A percentile compares a stretch with the other conserved stretches of the same genome.
Evolutionary conservation across 495 filamentous ascomycete genomes (phyloP).

Genomic region (Xylaria nigripes): DNA sequence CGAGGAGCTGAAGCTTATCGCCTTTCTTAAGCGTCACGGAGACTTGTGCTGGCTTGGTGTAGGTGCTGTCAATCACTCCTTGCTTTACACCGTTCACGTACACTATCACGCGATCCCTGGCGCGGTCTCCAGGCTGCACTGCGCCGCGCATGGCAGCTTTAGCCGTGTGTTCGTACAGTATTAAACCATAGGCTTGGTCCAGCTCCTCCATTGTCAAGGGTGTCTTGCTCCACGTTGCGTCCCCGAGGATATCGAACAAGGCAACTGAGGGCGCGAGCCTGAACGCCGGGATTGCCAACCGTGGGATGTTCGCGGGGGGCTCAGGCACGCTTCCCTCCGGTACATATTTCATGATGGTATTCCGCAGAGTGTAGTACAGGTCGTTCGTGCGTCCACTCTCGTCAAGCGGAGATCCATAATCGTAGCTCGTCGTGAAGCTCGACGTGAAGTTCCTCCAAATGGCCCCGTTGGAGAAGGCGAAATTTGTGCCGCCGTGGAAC

Average conservation of each 20-base stretch:
- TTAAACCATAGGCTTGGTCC: constrained; percentile 34
- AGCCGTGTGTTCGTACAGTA: constrained; percentile 33
- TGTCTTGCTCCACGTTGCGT: constrained; percentile 2
- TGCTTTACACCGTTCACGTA: constrained; percentile 33
- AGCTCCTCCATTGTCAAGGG: constrained; percentile 41
- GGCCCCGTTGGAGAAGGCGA: constrained; percentile 38
- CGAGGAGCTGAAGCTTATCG: constrained; percentile 35
- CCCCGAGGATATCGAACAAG: constrained; percentile 26
- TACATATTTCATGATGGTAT: constrained; percentile 30
- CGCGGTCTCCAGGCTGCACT: constrained; percentile 31
- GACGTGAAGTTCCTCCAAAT: constrained; percentile 32
- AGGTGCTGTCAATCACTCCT: constrained; percentile 40
- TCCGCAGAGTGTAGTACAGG: constrained; percentile 31
- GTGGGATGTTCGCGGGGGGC: constrained; percentile 25
- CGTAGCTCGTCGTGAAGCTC: constrained; percentile 38
- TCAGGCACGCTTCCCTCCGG: constrained; percentile 25
- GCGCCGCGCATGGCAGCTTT: constrained; percentile 18
- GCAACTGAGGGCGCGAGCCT: constrained; percentile 16
- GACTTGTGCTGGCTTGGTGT: constrained; percentile 28
- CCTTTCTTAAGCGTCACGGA: constrained; percentile 24
- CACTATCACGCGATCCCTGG: constrained; percentile 37
- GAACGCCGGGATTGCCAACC: constrained; percentile 24
- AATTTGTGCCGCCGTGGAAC: constrained; percentile 44
- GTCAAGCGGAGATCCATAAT: constrained; percentile 41
- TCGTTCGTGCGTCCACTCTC: constrained; percentile 40